Evolutionary conservation across 2,329 filamentous ascomycete species (phyloP), one percentile per base, ranked within the genome.

Genomic region (Penicillium sp.): DNA sequence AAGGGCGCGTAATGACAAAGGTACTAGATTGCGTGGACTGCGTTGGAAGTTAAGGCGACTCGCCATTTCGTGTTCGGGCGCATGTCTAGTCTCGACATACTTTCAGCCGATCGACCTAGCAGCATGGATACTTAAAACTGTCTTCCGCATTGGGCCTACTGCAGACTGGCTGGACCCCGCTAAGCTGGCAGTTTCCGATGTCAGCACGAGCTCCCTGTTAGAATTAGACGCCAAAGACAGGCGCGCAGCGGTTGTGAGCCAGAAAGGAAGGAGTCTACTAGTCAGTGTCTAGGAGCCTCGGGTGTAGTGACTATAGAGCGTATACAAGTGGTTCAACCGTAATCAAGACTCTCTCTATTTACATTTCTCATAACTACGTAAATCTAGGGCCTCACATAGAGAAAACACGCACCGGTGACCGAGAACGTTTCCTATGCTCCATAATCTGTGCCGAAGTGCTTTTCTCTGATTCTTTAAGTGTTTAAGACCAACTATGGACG

Each of bases 131-230:
- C 46, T 44, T 20, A 20, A 39, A 42, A 18, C 34, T 40, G 46
- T 57, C 43, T 43, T 23, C 55, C 51, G 20, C 6, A 49, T 55
- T 51, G 1, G 52, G 55, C 51, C 54, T 31, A 44, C 32, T 58
- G 55, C 55, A 58, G 51, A 44, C 48, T 40, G 44, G 32, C 40
- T 10, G 40, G 39, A 37, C 37, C 34, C 42, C 46, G 42, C 47
- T 49, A 46, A 46, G 42, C 40, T 43, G 42, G 36, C 36, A 23
- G 24, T 20, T 29, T 29, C 11, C 24, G n/a, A 7, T 20, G 26
- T 40, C 40, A 52, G 49, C 49, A 49, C 34, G 34, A 47, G 48
- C 37, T 28, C 24, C 26, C 40, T 44, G 42, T 37, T 47, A 26
- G 27, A 34, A 37, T 49, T 51, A 51, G 49, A 51, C 49, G 49